Conservation (phyloP, 163 green algal genomes). For the Chlorella variabilis region DNA sequence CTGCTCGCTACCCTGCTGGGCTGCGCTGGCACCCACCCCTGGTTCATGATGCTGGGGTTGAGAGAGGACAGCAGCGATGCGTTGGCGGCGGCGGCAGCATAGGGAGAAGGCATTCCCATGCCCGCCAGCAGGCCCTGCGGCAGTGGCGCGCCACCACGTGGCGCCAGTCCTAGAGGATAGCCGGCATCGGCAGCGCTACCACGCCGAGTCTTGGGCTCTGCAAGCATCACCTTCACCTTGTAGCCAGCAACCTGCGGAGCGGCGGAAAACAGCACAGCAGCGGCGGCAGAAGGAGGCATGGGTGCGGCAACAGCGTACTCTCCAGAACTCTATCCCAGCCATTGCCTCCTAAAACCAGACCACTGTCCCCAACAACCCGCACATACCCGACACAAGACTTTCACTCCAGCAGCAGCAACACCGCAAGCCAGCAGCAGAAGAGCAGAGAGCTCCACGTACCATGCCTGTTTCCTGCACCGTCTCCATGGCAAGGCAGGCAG, state of each 20-base stretch:
- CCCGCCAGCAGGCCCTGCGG: conserved; percentile 33
- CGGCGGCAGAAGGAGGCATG: too few relatives aligned
- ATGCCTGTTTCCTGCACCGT: conserved; percentile 67
- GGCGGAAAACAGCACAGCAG: too few relatives aligned
- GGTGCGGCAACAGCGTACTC: too few relatives aligned
- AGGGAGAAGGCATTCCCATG: conserved; percentile 33
- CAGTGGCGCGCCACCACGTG: neutral
- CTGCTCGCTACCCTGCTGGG: too few relatives aligned
- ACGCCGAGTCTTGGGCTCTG: conserved; percentile 79
- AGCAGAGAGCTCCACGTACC: conserved; percentile 42
- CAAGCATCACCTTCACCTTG: conserved; percentile 94
- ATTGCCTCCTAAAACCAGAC: too few relatives aligned
- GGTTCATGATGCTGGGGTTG: conserved; percentile 23
- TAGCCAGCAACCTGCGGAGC: conserved; percentile 74
- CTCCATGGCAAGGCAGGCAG: conserved; percentile 81
- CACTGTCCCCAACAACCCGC: too few relatives aligned
- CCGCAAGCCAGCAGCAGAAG: too few relatives aligned
- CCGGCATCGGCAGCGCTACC: neutral
- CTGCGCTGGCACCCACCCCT: conserved; percentile 37
- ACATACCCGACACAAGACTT: too few relatives aligned
- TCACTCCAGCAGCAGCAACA: too few relatives aligned
- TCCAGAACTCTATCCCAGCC: too few relatives aligned
- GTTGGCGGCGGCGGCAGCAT: conserved; percentile 28
- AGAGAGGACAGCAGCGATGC: conserved; percentile 30
- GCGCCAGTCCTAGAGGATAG: conserved; percentile 46